Evolutionary conservation across 2,329 filamentous ascomycete genomes (phyloP).

Genomic region (Phyllosticta ampelicida): DNA sequence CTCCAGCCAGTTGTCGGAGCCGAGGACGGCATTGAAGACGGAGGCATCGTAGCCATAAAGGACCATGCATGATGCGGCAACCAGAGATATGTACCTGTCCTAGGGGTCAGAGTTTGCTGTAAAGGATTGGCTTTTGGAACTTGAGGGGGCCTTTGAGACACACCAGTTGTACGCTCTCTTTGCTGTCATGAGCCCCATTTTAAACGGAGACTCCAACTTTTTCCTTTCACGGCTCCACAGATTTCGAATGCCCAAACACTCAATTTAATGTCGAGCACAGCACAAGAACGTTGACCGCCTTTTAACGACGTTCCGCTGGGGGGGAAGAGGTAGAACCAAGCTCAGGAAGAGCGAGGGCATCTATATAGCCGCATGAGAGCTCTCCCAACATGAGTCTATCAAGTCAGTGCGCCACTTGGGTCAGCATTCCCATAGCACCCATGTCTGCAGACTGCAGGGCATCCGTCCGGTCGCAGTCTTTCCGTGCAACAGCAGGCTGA

Average conservation of each 20-base stretch:
- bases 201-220: neutral
- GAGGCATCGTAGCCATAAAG: constrained; percentile 66
- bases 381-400: neutral
- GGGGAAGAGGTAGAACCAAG: constrained; percentile 1
- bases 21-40: constrained; percentile 62
- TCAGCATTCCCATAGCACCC: neutral
- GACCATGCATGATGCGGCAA: constrained; percentile 64
- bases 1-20: constrained; percentile 53
- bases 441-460: neutral
- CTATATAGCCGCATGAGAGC: constrained; percentile 3
- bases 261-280: neutral
- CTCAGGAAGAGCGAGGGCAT: neutral
- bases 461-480: neutral
- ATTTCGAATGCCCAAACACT: neutral
- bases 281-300: neutral
- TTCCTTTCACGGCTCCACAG: neutral
- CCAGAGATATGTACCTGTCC: constrained; percentile 53
- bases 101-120: constrained; percentile 4
- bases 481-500: neutral
- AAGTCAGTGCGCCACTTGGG: neutral
- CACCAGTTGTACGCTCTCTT: constrained; percentile 40
- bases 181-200: constrained; percentile 12
- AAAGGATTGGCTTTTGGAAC: neutral
- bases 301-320: neutral
- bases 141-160: no score